phyloP scores from a whole-genome alignment of 345 rosid species.

The Populus nigra region DNA sequence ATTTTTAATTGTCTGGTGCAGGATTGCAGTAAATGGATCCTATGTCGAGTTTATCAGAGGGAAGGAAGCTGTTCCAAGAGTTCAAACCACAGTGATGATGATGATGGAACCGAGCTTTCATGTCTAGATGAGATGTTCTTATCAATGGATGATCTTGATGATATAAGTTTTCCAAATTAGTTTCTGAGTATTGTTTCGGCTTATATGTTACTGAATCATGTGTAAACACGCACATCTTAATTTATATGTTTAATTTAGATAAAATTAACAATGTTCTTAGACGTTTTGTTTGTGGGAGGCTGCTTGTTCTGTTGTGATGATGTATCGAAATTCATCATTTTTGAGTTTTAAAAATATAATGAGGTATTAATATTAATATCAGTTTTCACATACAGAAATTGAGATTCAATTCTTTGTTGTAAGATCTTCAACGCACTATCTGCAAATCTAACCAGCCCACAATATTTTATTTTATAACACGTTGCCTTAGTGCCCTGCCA shows the following conservation, averaged over 20 bases:
- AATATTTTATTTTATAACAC: neutral
- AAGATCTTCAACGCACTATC: no score
- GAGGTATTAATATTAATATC: no score
- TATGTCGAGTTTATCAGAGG: slow-evolving; percentile 39
- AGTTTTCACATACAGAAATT: no score
- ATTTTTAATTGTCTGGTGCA: neutral
- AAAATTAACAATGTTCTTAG: no score
- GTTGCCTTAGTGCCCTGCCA: neutral
- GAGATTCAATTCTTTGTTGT: no score
- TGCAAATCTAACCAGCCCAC: no score
- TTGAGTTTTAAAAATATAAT: no score
- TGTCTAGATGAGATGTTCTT: slow-evolving; percentile 46
- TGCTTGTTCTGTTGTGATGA: no score
- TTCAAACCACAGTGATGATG: slow-evolving; percentile 19
- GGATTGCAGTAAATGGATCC: slow-evolving; percentile 29
- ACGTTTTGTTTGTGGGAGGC: no score
- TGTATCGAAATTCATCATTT: no score
- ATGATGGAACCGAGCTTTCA: slow-evolving; percentile 38
- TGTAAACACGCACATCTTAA: neutral
- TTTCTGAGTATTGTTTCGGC: neutral
- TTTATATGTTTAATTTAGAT: no score
- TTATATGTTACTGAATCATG: neutral
- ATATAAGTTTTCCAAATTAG: slow-evolving; percentile 25
- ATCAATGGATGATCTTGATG: slow-evolving; percentile 40
- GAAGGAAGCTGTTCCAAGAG: slow-evolving; percentile 8